Conservation (phyloP, 495 filamentous ascomycete species). For the Tuber umbilicatum region DNA sequence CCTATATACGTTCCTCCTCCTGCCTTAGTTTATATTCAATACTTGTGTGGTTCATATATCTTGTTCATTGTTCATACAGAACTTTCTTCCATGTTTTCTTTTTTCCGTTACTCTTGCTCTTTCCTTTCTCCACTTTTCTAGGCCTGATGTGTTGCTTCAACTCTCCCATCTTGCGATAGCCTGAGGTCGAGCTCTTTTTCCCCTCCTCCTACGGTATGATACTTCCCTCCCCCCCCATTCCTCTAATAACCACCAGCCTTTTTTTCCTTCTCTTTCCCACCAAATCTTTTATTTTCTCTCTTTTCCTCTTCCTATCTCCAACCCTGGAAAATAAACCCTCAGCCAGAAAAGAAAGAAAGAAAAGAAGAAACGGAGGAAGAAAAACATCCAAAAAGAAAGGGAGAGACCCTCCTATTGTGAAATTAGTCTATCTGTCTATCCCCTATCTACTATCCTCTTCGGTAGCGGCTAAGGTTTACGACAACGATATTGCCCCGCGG, state of each 20-base stretch:
- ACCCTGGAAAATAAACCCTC: not conserved
- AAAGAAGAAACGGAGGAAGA: not conserved
- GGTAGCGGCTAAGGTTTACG: not conserved
- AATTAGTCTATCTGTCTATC: not conserved
- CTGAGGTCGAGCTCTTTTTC: not conserved
- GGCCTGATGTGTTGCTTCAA: slow-evolving; percentile 1
- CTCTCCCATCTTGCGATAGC: not conserved
- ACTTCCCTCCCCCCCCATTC: not conserved
- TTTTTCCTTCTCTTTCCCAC: not conserved
- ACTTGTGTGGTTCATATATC: slow-evolving; percentile 10
- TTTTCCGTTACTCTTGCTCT: slow-evolving; percentile 1
- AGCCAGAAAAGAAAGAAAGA: not conserved
- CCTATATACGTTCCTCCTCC: not conserved
- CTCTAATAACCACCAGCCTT: not conserved
- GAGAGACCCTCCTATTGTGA: not conserved
- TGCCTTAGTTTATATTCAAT: not conserved
- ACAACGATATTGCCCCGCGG: not conserved
- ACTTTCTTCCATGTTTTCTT: slow-evolving; percentile 15
- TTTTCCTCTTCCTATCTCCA: not conserved
- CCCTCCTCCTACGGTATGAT: not conserved
- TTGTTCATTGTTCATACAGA: slow-evolving; percentile 13
- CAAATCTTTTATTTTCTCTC: not conserved
- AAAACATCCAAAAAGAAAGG: not conserved
- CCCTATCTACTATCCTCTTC: not conserved
- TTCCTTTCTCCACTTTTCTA: not conserved